Base-by-base conservation (phyloP, 352 stramenopile genomes). In the Phytophthora fragariaefolia region DNA sequence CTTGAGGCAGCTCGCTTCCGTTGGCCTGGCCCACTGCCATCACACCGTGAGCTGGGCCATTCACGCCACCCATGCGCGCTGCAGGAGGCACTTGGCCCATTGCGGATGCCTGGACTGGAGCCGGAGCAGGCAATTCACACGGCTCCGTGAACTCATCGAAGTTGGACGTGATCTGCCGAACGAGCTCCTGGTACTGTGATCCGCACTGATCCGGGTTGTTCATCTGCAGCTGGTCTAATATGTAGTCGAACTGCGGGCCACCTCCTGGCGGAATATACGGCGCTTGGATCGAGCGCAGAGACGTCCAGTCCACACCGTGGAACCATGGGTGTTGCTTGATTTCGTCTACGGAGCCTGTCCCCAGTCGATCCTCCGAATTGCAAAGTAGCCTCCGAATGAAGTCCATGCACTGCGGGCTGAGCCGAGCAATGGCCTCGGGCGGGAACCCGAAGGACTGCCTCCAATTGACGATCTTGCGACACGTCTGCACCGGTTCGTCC, bases 281-380 rank as follows among this genome's bases (percentile, higher is more conserved):
- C 22, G 96, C 96, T 66, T 91, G 85, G 49, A 84, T 80, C 13
- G 85, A 71, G 12, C 83, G 79, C 23, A 99, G 69, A 8, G 81
- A 89, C 27, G 92, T 80, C 95, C 95, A 99, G 58, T 99, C 91
- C 76, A 99, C 90, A 18, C 79, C 82, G 40, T 89, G 55, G 71
- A 99, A 98, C 98, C 98, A 99, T 45, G 96, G 95, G 69, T 99
- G 98, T 36, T 85, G 80, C 78, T 99, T 97, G 64, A 99, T 98
- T 58, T 99, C 96, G 49, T 97, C 89, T 20, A 99, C 87, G 15
- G 97, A 98, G 34, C 92, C 88, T 6, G 77, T 90, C 27, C 97
- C 97, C 60, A 99, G 85, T 10, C 97, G 88, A 67, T 95, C 93
- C 54, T 98, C 94, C 0, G 96, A 89, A 47, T 98, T 95, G 69